Base-by-base conservation (phyloP, 2,329 filamentous ascomycete genomes). In the Colletotrichum liriopes region DNA sequence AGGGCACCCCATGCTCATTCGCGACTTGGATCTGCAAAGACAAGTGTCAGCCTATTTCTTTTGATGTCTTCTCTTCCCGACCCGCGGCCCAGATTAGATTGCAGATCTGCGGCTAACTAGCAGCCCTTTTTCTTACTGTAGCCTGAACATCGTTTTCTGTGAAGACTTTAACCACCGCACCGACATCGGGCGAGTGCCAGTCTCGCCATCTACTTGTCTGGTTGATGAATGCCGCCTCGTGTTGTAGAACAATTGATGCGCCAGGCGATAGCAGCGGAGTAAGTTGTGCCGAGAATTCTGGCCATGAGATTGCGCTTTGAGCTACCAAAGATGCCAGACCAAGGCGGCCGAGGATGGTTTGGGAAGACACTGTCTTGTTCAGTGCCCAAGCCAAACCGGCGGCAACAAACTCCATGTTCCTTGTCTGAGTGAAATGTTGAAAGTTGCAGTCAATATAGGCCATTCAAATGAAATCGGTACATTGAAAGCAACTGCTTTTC, bases 81-180 rank as follows among this genome's bases (percentile, higher is more conserved):
- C 14, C 12, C 12, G 29, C 0, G 26, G n/a, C 16, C 14, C 5
- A 16, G 3, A 5, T 2, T 8, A 29, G 2, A 2, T 26, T 35
- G 32, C 2, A 37, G 18, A 20, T 4, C 52, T 12, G 20, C 12
- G 11, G 35, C 8, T 11, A 37, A 37, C 9, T 5, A 20, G 4
- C 32, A 1, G 20, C 14, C 41, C 18, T 16, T 43, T 11, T 2
- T 37, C 71, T 18, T 35, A 73, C 71, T 6, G 66, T 67, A 2
- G 47, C 62, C 39, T 65, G 47, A n/a, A 73, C 37, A 5, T 73
- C 71, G 32, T 20, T 43, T 18, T 73, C 71, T 6, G 49, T 71
- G 7, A 64, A 45, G 18, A 56, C 66, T 18, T 67, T 65, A 5
- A 73, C 71, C 7, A 73, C 67, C 3, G 37, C 60, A 12, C 47